Base-by-base conservation (phyloP, 176 grass and related monocot species). In the Juncus inflexus region DNA sequence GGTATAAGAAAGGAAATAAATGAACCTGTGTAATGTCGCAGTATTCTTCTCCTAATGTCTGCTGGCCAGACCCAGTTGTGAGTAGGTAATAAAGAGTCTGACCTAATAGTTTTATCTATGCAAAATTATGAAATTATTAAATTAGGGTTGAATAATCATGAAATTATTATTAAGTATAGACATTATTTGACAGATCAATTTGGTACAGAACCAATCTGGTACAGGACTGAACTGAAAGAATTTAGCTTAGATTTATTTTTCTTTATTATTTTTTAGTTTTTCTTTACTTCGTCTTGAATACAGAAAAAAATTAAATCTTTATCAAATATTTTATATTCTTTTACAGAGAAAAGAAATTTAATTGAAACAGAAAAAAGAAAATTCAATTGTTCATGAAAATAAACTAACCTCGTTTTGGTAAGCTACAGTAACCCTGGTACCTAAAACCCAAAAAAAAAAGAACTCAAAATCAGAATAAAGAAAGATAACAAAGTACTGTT, bases 11-110 rank as follows among this genome's bases (percentile, higher is more conserved):
- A 67, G 37, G 62, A 70, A 67, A 65, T 36, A 4, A 60, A 16
- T 52, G 69, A 42, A 99, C 94, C 87, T 99, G 94, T 13, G 80
- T 82, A 68, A 99, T 92, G 78, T 99, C 94, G 73, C 94, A 99
- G 67, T 99, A 92, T 81, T 99, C 94, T 77, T 99, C 94, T 61
- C 94, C 94, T 0, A 99, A 69, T 60, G 88, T 99, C 74, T 99
- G 94, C 78, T 99, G 94, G 15, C 94, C 94, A 42, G 94, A 89
- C 62, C 94, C 88, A 42, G 88, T 99, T 86, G 94, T 99, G 51
- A 99, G 73, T 63, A 99, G 61, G 69, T 99, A 99, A 67, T 92
- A 99, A 56, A 99, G 81, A 42, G 88, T 92, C 41, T 99, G 85
- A 9, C 94, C 94, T 58, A 99, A 76, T 50, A 99, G 59, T 76